phyloP scores from a whole-genome alignment of 2,329 filamentous ascomycete species.

The Ophiostoma sp. region DNA sequence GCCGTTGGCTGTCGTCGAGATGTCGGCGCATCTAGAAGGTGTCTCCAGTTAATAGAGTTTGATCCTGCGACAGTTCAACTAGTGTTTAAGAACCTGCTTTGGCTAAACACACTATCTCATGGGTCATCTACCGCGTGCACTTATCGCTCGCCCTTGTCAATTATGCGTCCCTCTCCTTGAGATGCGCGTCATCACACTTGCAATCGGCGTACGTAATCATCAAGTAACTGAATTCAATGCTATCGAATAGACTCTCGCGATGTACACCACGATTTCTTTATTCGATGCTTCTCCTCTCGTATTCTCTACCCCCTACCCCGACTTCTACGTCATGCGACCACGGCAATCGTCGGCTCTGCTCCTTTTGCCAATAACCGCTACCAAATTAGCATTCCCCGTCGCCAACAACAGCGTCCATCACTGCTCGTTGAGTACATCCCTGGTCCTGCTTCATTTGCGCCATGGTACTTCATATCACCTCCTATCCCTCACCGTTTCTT shows the following conservation, averaged over 20 bases:
- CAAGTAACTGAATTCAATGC: background rate
- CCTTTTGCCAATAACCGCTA: background rate
- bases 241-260: background rate
- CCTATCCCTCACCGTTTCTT: background rate
- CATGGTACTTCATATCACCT: background rate
- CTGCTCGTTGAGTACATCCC: background rate
- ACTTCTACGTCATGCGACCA: background rate
- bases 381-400: background rate
- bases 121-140: background rate
- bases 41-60: no score
- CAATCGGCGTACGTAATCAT: background rate
- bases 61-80: no score
- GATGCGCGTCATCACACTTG: background rate
- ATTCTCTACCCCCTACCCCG: background rate
- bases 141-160: background rate
- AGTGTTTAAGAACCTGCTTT: no score
- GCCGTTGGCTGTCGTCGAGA: no score
- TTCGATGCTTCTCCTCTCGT: background rate
- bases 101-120: background rate
- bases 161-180: background rate
- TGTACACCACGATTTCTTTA: background rate
- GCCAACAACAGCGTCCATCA: background rate
- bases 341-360: conserved; percentile 9
- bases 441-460: background rate
- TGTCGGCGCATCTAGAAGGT: no score